A percentile compares a stretch with the other conserved stretches of the same genome.
Conservation (phyloP, 257 asterid genomes). For the Solanum pennellii region DNA sequence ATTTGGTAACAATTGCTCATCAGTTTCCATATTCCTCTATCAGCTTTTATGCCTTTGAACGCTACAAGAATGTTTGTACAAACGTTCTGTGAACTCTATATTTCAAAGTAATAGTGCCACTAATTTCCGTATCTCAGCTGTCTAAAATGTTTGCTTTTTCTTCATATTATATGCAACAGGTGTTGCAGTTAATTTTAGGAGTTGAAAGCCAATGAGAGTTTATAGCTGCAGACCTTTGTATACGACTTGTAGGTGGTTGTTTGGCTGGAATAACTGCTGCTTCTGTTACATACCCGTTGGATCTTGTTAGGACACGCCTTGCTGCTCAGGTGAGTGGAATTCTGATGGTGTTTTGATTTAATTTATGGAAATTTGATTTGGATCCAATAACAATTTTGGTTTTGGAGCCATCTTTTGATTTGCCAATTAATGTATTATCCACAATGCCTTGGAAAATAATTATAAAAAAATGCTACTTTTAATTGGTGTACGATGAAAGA, state of each 20-base stretch:
- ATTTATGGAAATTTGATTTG: background rate
- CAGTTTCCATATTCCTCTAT: slow-evolving; percentile 81
- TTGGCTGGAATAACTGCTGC: slow-evolving; percentile 90
- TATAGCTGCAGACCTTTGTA: slow-evolving; percentile 48
- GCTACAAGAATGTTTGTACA: slow-evolving; percentile 85
- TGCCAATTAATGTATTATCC: background rate
- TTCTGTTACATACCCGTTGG: slow-evolving; percentile 71
- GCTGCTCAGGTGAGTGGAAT: slow-evolving; percentile 54
- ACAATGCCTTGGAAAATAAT: background rate
- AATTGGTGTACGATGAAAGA: background rate
- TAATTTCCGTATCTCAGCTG: background rate
- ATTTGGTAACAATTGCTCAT: slow-evolving; percentile 76
- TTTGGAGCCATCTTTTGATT: background rate
- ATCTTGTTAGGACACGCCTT: slow-evolving; percentile 80
- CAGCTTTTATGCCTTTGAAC: slow-evolving; percentile 74
- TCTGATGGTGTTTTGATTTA: background rate
- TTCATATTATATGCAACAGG: slow-evolving; percentile 13
- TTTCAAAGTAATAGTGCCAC: background rate
- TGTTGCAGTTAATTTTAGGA: slow-evolving; percentile 39
- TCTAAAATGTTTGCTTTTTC: background rate
- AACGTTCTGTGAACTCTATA: slow-evolving; percentile 21
- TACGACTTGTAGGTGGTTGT: slow-evolving; percentile 78
- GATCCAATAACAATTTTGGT: background rate
- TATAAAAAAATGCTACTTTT: background rate
- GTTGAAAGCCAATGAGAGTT: slow-evolving; percentile 48